Conservation (phyloP, 768 basidiomycete genomes). For the Boletus edulis region DNA sequence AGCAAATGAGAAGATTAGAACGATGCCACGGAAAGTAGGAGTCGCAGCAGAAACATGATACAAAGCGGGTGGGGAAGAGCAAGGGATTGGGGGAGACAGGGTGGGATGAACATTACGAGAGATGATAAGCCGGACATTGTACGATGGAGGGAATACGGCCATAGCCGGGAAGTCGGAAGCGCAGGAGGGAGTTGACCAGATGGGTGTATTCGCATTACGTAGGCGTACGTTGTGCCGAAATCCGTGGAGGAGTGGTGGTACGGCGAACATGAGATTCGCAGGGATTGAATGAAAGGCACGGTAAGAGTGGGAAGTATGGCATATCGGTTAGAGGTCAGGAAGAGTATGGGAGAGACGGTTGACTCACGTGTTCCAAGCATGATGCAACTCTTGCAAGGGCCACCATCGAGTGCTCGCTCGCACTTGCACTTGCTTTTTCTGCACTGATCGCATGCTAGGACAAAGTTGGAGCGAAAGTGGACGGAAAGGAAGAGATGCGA, state of each 20-base stretch:
- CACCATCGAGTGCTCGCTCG: conserved; percentile 57
- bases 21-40: not conserved
- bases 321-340: conserved; percentile 11
- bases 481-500: conserved; percentile 2
- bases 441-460: conserved; percentile 81
- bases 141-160: conserved; percentile 11
- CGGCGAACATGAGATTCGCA: not conserved
- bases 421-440: conserved; percentile 90
- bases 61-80: conserved; percentile 2
- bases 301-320: not conserved
- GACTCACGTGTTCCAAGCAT: conserved; percentile 67
- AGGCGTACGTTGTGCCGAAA: conserved; percentile 4
- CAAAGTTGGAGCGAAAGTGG: not conserved
- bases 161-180: not conserved
- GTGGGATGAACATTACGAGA: conserved; percentile 18
- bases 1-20: not conserved
- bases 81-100: conserved; percentile 7
- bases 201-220: conserved; percentile 12
- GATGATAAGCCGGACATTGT: conserved; percentile 8
- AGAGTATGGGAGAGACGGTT: not conserved
- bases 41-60: conserved; percentile 7
- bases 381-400: conserved; percentile 75
- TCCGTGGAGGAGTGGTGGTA: not conserved
- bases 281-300: conserved; percentile 2
- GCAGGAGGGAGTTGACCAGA: not conserved